Evolutionary conservation across 768 basidiomycete species (phyloP), one percentile per base, ranked within the genome.

Genomic region (Psilocybe cyanescens): DNA sequence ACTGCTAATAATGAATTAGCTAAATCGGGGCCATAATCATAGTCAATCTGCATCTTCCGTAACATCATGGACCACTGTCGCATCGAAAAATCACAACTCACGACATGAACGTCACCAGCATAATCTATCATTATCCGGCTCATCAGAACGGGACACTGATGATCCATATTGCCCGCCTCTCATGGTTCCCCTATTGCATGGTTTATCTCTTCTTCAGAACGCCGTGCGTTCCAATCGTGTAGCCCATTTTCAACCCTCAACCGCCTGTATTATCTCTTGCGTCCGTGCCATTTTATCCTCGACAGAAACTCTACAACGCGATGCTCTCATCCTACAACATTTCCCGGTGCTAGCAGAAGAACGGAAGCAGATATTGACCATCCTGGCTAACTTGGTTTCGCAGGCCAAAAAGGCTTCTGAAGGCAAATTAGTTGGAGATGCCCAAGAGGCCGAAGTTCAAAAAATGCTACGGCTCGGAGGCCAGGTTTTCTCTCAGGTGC

Each of bases 211-310:
- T 46, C 82, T 99, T 24, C 91, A 96, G 69, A 90, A 84, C 58
- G 92, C 95, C 4, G 94, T 95, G 17, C 82, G 86, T 46, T 80
- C 86, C n/a, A 88, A 88, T 67, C 87, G 92, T 49, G 76, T 86
- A 29, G 77, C 88, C 2, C 97, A 99, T 75, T 96, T 94, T 68
- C 94, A 95, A 69, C 95, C 97, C 5, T 91, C 95, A 2, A 94
- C 96, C 0, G 96, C 95, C 12, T 95, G 89, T 74, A 91, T 99
- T 61, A 95, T 99, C 66, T 95, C 94, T 11, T 94, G 92, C 57
- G 94, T 99, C 50, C 90, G 96, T 33, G 86, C 89, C 30, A 90
- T 97, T 16, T 83, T 99, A 47, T 86, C 88, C 30, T 85, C 90
- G 9, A 88, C 94, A 14, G 91, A 91, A 60, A 96, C 94, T 58